phyloP scores from a whole-genome alignment of 164 flowering plant genomes.

The Buxus sempervirens region DNA sequence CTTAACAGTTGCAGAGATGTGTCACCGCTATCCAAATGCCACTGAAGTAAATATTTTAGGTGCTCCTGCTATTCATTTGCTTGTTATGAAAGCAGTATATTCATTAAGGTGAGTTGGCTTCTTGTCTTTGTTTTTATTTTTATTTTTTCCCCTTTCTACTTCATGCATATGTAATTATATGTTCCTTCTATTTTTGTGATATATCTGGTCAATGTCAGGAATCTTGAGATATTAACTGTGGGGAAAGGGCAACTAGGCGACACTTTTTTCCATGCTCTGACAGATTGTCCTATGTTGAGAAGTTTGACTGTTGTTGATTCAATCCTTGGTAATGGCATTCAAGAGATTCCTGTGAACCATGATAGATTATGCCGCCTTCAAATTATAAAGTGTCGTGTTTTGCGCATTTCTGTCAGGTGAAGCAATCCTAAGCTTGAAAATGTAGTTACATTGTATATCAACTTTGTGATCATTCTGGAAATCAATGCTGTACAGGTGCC shows the following conservation, averaged over 20 bases:
- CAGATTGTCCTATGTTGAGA: constrained; percentile 63
- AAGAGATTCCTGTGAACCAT: constrained; percentile 73
- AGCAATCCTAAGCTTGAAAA: not conserved
- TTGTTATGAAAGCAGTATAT: constrained; percentile 59
- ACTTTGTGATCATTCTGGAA: constrained; percentile 4
- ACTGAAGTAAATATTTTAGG: constrained; percentile 71
- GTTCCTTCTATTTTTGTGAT: not conserved
- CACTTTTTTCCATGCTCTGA: constrained; percentile 61
- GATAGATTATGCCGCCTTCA: constrained; percentile 70
- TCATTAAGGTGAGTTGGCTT: constrained; percentile 54
- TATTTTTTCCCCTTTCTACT: no score
- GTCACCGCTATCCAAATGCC: constrained; percentile 82
- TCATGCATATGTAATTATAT: not conserved
- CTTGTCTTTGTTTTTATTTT: not conserved
- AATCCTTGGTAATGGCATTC: constrained; percentile 74
- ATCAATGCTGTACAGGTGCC: constrained; percentile 59
- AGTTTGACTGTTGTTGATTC: constrained; percentile 61
- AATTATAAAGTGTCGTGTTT: constrained; percentile 74
- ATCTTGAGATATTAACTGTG: constrained; percentile 61
- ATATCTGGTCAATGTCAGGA: constrained; percentile 38
- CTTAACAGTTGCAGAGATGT: constrained; percentile 82
- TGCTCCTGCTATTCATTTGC: constrained; percentile 48
- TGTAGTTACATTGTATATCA: not conserved
- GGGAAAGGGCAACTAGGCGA: constrained; percentile 78
- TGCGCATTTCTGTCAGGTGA: constrained; percentile 80